Base-by-base conservation (phyloP, 225 moss, liverwort and hornwort species). In the Physcomitrellopsis africana region DNA sequence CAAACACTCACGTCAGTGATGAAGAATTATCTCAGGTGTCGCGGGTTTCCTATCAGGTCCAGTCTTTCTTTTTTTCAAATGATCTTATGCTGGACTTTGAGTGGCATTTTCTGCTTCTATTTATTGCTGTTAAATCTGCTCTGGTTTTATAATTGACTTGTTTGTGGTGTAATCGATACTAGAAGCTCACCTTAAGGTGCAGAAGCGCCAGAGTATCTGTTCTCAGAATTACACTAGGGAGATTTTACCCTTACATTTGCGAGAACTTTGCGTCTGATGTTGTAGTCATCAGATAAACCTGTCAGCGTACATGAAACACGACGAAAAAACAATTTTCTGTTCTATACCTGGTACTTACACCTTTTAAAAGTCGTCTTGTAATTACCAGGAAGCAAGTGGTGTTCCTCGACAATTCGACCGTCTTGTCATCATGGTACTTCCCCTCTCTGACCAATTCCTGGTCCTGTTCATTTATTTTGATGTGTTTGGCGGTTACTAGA, bases 341-440 rank as follows among this genome's bases (percentile, higher is more conserved):
- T 67, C 44, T 42, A 11, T 1, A 43, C 17, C 10, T 29, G 16
- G 47, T 55, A 11, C 64, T 20, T 53, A 13, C 46, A 57, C n/a
- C 58, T 63, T 41, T 68, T 19, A 72, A 55, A 57, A 51, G 27
- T 48, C 23, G 32, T 60, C 56, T 72, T 69, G 19, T 81, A 44
- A 48, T 82, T 55, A 29, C 51, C 90, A 92, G 85, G 91, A 88
- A 67, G 82, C 62, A 68, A 82, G 76, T 67, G 81, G 77, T 29
- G 75, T 92, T 72, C 83, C 80, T 46, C 77, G 83, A n/a, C 92
- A 86, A 67, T 91, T 86, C 60, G 95, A 93, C 73, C 92, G 95
- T 60, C 78, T 95, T 67, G 86, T 95, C 26, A 73, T 91, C 22
- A 91, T 95, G 95, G 95, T 92, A 51, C 70, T 63, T 64, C 48